Evolutionary conservation across 371 early-diverging fungal genomes (phyloP), one percentile per base, ranked within the genome.

Genomic region (Gilbertella persicaria): DNA sequence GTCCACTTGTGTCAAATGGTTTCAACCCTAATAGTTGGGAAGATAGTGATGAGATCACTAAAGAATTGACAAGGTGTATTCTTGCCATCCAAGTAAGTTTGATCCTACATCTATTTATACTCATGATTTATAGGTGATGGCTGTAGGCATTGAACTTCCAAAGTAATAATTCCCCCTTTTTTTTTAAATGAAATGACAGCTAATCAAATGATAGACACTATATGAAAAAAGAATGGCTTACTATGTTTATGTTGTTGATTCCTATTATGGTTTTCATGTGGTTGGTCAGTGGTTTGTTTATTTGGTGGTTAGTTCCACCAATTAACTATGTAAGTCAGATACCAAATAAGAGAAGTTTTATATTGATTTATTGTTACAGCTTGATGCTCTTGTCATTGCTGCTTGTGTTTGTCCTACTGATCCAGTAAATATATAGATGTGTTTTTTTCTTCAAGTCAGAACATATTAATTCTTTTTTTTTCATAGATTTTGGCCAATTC

Each of bases 391-490:
- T 38, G 76, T 94, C 6, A 78, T 97, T 53, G 93, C 91, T 13
- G 91, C 96, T 0, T 94, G 94, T 54, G 71, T 95, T 5, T 90
- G 96, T 6, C 97, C 98, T 1, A 99, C 98, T 0, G 98, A 99
- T 78, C 98, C 98, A 2, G 95, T 83, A 75, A 62, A 69, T 45
- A 36, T 35, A n/a, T n/a, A n/a, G n/a, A n/a, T n/a, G n/a, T n/a
- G n/a, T n/a, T n/a, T n/a, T n/a, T n/a, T n/a, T n/a, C n/a, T n/a
- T n/a, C n/a, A n/a, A n/a, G n/a, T n/a, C n/a, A n/a, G n/a, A n/a
- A n/a, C n/a, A n/a, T n/a, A n/a, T n/a, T n/a, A n/a, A n/a, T n/a
- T n/a, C n/a, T n/a, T n/a, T n/a, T n/a, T 29, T 9, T 9, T 26
- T 12, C 2, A 16, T 52, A 82, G 83, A 78, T 99, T 21, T 70